Evolutionary conservation across 2,329 filamentous ascomycete genomes (phyloP).

Genomic region (Ophiostoma montium): DNA sequence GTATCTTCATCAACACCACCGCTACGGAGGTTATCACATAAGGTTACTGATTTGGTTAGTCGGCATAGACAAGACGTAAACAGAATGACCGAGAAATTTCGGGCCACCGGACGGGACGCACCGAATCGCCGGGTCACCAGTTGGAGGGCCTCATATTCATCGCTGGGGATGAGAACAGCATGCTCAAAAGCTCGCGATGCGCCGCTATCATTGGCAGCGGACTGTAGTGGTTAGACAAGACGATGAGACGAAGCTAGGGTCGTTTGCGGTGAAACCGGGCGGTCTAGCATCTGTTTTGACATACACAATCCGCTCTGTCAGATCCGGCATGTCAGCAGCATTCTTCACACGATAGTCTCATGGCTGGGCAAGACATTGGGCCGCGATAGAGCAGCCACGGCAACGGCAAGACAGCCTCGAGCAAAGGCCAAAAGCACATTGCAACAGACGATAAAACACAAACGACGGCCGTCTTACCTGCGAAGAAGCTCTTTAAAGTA

Average conservation of each 20-base stretch:
- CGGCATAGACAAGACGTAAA: too few species aligned
- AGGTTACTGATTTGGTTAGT: conserved; percentile 21
- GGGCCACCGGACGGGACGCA: conserved; percentile 19
- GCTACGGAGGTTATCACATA: conserved; percentile 33
- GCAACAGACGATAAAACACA: not conserved
- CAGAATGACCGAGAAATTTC: too few species aligned
- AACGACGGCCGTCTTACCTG: conserved; percentile 31
- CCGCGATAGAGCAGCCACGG: too few species aligned
- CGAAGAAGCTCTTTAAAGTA: conserved; percentile 49
- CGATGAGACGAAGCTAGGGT: not conserved
- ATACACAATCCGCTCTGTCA: not conserved
- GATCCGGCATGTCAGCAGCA: not conserved
- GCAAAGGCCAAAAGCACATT: not conserved
- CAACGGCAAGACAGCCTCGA: not conserved
- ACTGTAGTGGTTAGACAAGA: not conserved
- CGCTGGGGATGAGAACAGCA: conserved; percentile 28
- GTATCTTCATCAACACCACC: conserved; percentile 34
- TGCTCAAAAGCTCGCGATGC: conserved; percentile 12
- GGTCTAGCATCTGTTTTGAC: too few species aligned
- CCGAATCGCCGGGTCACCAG: conserved; percentile 38
- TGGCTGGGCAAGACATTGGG: too few species aligned
- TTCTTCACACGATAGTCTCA: not conserved
- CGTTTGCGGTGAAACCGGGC: too few species aligned
- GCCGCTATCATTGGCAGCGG: conserved; percentile 28
- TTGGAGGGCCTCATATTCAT: conserved; percentile 48